phyloP scores from a whole-genome alignment of 1,284 basidiomycete species.

The Pterula multifida region DNA sequence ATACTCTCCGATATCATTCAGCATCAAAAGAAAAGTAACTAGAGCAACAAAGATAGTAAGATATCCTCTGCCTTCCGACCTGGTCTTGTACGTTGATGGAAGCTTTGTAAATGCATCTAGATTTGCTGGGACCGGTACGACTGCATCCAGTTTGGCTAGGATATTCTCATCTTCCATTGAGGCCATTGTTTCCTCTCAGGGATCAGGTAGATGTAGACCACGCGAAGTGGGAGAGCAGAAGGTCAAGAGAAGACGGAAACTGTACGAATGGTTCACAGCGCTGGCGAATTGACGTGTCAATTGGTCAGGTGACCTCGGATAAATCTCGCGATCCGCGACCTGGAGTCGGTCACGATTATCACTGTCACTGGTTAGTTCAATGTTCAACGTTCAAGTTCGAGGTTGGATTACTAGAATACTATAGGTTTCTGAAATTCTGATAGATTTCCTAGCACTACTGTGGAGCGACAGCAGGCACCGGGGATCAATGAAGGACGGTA shows the following conservation, averaged over 20 bases:
- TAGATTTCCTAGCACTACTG: too few relatives aligned
- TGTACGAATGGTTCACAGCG: not conserved
- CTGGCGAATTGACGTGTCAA: not conserved
- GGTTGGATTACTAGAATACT: too few relatives aligned
- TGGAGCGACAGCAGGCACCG: too few relatives aligned
- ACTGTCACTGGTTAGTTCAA: too few relatives aligned
- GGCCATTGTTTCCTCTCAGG: not conserved
- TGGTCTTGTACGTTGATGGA: slow-evolving; percentile 77
- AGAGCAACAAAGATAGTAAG: slow-evolving; percentile 73
- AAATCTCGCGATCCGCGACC: not conserved
- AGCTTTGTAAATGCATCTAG: slow-evolving; percentile 88
- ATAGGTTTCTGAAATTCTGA: too few relatives aligned
- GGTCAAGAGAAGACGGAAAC: not conserved
- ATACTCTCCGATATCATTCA: slow-evolving; percentile 85
- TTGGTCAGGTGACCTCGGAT: not conserved
- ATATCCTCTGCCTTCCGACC: slow-evolving; percentile 80
- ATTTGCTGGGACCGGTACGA: slow-evolving; percentile 26
- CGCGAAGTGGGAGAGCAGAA: not conserved
- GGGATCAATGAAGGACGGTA: too few relatives aligned
- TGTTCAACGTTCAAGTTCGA: too few relatives aligned
- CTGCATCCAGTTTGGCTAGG: slow-evolving; percentile 20
- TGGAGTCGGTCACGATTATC: too few relatives aligned
- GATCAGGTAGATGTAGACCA: not conserved
- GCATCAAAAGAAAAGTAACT: slow-evolving; percentile 61
- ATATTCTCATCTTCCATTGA: slow-evolving; percentile 7